A percentile compares a stretch with the other conserved stretches of the same genome.
phyloP scores from a whole-genome alignment of 2,329 filamentous ascomycete species.

The Phialemonium atrogriseum region DNA sequence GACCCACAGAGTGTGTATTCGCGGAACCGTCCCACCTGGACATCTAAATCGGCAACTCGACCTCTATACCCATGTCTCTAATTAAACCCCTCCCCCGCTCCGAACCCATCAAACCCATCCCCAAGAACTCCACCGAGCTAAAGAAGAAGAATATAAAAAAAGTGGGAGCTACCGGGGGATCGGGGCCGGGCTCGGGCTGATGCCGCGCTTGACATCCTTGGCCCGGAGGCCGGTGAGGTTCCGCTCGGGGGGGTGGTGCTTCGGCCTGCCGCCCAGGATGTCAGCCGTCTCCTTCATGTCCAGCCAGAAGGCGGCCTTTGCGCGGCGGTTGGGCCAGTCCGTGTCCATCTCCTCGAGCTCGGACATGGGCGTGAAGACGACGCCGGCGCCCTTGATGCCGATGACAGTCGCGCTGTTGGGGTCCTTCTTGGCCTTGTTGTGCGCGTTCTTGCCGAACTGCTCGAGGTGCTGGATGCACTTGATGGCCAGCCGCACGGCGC shows the following conservation, averaged over 20 bases:
- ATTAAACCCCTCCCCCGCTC: too few relatives aligned
- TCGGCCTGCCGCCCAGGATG: slow-evolving; percentile 66
- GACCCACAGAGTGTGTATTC: too few relatives aligned
- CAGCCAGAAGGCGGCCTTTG: slow-evolving; percentile 80
- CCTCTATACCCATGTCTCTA: too few relatives aligned
- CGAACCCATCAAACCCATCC: too few relatives aligned
- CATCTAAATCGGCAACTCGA: too few relatives aligned
- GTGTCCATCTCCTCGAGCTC: slow-evolving; percentile 76
- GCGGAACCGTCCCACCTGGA: too few relatives aligned
- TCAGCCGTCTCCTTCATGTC: slow-evolving; percentile 74
- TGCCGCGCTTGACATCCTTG: slow-evolving; percentile 54
- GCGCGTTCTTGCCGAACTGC: slow-evolving; percentile 57
- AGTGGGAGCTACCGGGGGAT: too few relatives aligned
- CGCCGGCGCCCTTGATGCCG: slow-evolving; percentile 81
- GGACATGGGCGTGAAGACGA: slow-evolving; percentile 79
- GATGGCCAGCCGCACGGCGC: slow-evolving; percentile 85
- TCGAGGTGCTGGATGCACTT: slow-evolving; percentile 93
- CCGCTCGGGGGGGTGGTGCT: slow-evolving; percentile 39
- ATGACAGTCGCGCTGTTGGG: slow-evolving; percentile 73
- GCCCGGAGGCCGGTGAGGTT: slow-evolving; percentile 43
- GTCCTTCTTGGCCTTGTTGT: slow-evolving; percentile 63
- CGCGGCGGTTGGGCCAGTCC: slow-evolving; percentile 86
- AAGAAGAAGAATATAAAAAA: too few relatives aligned
- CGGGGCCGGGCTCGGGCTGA: too few relatives aligned
- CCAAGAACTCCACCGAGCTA: too few relatives aligned